Percentiles rank a stretch among this genome's conserved stretches.
Evolutionary conservation across 371 early-diverging fungal species (phyloP).

Genomic region (Mortierella sp.): DNA sequence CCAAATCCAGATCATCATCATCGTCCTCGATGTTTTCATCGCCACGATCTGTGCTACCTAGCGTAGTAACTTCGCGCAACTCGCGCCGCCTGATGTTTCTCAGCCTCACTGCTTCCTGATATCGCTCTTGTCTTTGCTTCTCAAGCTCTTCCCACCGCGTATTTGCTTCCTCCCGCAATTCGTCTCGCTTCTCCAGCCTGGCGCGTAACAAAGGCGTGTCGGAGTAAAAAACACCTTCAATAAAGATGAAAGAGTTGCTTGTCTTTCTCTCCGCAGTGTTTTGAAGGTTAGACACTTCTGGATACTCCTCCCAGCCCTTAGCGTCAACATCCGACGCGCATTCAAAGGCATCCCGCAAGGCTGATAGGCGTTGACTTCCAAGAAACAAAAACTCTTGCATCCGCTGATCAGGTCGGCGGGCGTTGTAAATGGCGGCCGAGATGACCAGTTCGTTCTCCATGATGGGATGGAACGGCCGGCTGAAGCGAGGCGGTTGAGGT

Average conservation of each 20-base stretch:
- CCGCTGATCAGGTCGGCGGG: constrained; percentile 56
- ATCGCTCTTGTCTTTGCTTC: constrained; percentile 12
- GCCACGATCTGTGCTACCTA: background rate
- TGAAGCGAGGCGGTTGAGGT: background rate
- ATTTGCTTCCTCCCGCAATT: constrained; percentile 36
- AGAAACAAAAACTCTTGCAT: constrained; percentile 68
- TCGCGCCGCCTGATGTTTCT: constrained; percentile 8
- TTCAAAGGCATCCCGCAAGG: constrained; percentile 67
- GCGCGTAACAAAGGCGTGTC: constrained; percentile 66
- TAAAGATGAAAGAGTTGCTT: constrained; percentile 68
- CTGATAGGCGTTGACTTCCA: constrained; percentile 70
- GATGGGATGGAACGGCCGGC: constrained; percentile 38
- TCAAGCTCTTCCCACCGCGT: constrained; percentile 2
- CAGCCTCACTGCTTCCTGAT: background rate
- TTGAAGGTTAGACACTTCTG: constrained; percentile 27
- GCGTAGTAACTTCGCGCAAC: background rate
- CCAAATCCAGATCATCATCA: constrained; percentile 21
- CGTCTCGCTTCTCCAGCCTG: constrained; percentile 62
- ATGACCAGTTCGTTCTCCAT: constrained; percentile 62
- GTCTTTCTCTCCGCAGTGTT: constrained; percentile 63
- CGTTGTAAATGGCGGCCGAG: constrained; percentile 63
- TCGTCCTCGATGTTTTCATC: background rate
- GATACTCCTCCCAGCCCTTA: constrained; percentile 57
- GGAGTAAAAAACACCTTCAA: constrained; percentile 70
- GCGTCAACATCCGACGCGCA: constrained; percentile 66